These are phyloP conservation scores for Coprinellus aureogranulatus DNA, from an alignment of 768 basidiomycete species.

Conservation along the genomic window DNA sequence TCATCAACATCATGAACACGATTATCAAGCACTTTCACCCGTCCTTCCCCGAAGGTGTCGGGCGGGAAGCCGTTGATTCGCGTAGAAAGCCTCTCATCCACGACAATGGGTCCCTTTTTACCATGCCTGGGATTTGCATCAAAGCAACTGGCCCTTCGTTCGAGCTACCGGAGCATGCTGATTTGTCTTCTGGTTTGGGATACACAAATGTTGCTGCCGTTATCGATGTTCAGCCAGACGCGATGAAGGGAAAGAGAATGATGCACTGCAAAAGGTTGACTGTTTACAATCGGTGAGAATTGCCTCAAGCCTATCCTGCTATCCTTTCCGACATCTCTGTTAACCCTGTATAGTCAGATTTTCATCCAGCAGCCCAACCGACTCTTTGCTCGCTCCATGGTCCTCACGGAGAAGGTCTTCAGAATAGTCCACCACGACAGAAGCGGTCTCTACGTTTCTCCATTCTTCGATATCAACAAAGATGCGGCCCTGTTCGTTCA, in stretches of 20 bases:
- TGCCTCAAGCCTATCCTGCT: neutral
- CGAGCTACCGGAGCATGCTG: neutral
- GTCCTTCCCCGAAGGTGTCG: too few species aligned
- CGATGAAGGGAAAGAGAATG: neutral
- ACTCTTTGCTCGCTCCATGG: neutral
- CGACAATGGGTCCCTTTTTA: too few species aligned
- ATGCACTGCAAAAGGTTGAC: neutral
- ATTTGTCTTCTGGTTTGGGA: neutral
- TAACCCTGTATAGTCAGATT: neutral
- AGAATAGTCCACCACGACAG: constrained; percentile 4
- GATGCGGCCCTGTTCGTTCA: neutral
- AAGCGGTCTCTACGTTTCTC: neutral
- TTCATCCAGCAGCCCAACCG: constrained; percentile 3
- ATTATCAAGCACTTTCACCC: too few species aligned
- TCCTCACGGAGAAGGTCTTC: neutral
- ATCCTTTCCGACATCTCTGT: neutral
- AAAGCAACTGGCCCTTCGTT: neutral
- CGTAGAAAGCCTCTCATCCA: too few species aligned
- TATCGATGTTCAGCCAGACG: neutral
- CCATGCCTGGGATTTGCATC: neutral
- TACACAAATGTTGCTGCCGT: neutral
- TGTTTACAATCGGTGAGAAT: neutral
- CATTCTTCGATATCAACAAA: neutral
- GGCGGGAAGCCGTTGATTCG: too few species aligned
- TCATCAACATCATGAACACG: too few species aligned